These are phyloP conservation scores for Mariannaea elegans DNA, from an alignment of 2,329 filamentous ascomycete species.

Conservation along the genomic window DNA sequence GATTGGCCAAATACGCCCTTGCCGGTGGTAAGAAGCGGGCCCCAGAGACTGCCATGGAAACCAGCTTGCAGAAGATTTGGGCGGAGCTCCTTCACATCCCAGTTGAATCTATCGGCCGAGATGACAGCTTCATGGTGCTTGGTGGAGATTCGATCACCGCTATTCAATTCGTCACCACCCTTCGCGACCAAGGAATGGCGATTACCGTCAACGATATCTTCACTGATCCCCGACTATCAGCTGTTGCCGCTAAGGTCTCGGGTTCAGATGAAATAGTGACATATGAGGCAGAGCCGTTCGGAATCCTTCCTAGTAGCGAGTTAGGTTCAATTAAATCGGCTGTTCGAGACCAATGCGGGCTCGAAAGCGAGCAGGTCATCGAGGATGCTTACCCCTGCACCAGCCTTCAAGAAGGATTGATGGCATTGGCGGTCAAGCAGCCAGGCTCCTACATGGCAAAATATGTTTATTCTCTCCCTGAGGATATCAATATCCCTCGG, in stretches of 20 bases:
- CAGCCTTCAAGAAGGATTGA: constrained; percentile 10
- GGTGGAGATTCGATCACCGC: constrained; percentile 20
- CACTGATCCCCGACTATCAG: constrained; percentile 1
- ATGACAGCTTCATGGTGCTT: constrained; percentile 9
- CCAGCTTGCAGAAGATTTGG: constrained; percentile 47
- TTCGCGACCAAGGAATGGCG: not conserved
- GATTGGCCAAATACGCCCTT: constrained; percentile 12
- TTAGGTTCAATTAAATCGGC: not conserved
- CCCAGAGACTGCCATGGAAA: not conserved
- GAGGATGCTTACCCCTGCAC: constrained; percentile 3
- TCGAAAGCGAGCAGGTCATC: not conserved
- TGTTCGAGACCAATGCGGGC: not conserved
- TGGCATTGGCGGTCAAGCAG: constrained; percentile 6
- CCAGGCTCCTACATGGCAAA: no score
- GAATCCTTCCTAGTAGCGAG: no score
- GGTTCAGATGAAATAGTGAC: not conserved
- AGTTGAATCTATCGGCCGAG: constrained; percentile 36
- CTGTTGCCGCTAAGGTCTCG: not conserved
- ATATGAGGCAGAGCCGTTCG: no score
- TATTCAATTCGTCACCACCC: constrained; percentile 4
- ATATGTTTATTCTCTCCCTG: not conserved
- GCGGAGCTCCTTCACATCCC: constrained; percentile 33
- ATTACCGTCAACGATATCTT: constrained; percentile 16
- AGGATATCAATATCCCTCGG: not conserved
- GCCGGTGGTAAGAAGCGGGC: not conserved